Percentiles rank a stretch among this genome's conserved stretches.
Conservation (phyloP, 202 grass and related monocot genomes). For the Bolboschoenoplectus hybrid region DNA sequence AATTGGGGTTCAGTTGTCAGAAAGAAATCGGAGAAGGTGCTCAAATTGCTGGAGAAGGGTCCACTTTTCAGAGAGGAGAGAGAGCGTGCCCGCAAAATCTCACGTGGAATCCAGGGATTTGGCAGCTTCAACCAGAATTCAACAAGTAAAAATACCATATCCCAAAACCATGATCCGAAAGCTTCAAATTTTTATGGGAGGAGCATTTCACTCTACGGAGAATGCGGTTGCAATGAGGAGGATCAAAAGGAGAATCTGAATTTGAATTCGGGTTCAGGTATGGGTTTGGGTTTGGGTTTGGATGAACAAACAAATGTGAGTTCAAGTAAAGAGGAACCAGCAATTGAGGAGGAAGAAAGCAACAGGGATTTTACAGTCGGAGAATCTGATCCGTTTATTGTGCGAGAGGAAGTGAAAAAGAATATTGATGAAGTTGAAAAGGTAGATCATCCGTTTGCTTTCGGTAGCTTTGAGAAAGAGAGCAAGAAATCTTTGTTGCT, state of each 20-base stretch:
- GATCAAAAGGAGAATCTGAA: constrained; percentile 57
- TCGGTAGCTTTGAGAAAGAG: constrained; percentile 31
- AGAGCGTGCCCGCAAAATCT: constrained; percentile 64
- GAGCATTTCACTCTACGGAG: constrained; percentile 56
- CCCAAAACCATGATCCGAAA: background rate
- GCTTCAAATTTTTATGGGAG: constrained; percentile 38
- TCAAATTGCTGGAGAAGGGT: constrained; percentile 76
- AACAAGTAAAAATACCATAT: background rate
- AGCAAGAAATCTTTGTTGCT: constrained; percentile 41
- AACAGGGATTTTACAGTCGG: background rate
- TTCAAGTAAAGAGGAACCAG: background rate
- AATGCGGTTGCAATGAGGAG: constrained; percentile 18
- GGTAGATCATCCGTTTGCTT: constrained; percentile 43
- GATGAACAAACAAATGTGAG: background rate
- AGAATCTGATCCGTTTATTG: constrained; percentile 36
- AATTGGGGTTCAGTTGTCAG: constrained; percentile 78
- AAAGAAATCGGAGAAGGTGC: constrained; percentile 71
- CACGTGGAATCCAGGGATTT: constrained; percentile 79
- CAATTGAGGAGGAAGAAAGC: background rate
- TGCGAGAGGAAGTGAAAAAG: constrained; percentile 26
- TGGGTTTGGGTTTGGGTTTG: background rate
- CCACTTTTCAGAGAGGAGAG: constrained; percentile 82
- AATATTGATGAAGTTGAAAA: constrained; percentile 17
- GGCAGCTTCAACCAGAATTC: constrained; percentile 66
- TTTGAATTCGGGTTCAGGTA: background rate